Base-by-base conservation (phyloP, 768 basidiomycete genomes). In the Amanita pallidorosea region DNA sequence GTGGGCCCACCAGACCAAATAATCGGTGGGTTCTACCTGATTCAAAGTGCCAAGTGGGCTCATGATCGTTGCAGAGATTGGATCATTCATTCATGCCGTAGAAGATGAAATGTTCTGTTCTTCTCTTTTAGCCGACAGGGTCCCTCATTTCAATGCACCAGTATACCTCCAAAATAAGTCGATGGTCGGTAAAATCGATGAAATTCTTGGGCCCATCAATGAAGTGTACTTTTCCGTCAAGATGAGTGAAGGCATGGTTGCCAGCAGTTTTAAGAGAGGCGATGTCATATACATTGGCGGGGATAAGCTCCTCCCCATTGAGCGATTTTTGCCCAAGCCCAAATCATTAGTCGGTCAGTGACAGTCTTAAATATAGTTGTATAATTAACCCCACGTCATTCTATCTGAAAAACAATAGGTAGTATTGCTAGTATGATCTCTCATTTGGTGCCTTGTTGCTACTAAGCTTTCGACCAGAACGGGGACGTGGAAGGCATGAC, bases 191-290 rank as follows among this genome's bases (percentile, higher is more conserved):
- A 97, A 96, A 70, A 87, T 99, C 37, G 96, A 99, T 68, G 96
- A 99, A 68, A 98, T 99, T 58, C 79, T 99, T n/a, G 96, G 96
- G 2, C 95, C 96, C 13, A 94, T 99, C 65, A 99, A 96, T 64
- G 92, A 98, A 64, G 93, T 98, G 53, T 98, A 82, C 68, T 98
- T 99, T 63, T 94, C 93, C 2, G 78, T 99, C 56, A 99, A 98
- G 73, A 96, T 97, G 87, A 80, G 84, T 17, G 85, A 88, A 52
- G 96, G 96, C 29, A 92, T 98, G 85, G 81, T 94, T 44, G 94
- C 96, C 7, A 85, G 71, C 57, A 92, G 89, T 65, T 99, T 99
- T 71, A 88, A 95, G 70, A 89, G 87, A 61, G 96, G 96, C 41
- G 96, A 99, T 72, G 97, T 95, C 64, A 89, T 99, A 40, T 99